These are phyloP conservation scores for Suillus sp. DNA, from an alignment of 768 basidiomycete genomes.

Conservation along the genomic window DNA sequence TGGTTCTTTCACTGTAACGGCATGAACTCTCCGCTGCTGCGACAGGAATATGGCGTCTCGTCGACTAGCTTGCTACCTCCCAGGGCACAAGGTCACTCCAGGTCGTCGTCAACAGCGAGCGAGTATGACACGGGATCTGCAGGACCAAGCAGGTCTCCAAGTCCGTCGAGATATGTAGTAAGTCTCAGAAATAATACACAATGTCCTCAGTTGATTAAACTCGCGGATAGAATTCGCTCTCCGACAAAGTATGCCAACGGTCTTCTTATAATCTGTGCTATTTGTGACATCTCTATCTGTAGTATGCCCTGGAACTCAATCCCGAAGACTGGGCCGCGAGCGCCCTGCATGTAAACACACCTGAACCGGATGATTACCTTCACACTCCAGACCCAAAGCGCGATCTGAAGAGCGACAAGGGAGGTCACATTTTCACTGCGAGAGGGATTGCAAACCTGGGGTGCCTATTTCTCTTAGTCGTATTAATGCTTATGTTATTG, in stretches of 20 bases:
- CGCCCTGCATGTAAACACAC: slow-evolving; percentile 42
- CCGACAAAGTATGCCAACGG: slow-evolving; percentile 25
- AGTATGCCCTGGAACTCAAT: slow-evolving; percentile 44
- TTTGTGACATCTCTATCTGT: neutral
- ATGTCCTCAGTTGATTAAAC: neutral
- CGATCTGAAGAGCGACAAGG: slow-evolving; percentile 54
- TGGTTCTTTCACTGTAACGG: slow-evolving; percentile 8
- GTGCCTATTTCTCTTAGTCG: slow-evolving; percentile 59
- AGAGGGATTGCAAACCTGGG: slow-evolving; percentile 70
- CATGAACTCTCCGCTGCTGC: slow-evolving; percentile 31
- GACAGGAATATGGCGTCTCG: slow-evolving; percentile 31
- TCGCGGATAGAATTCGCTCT: slow-evolving; percentile 28
- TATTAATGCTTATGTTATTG: slow-evolving; percentile 55
- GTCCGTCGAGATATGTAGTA: slow-evolving; percentile 32
- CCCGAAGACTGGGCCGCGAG: slow-evolving; percentile 54
- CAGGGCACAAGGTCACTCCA: slow-evolving; percentile 19
- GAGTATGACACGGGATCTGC: slow-evolving; percentile 22
- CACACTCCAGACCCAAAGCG: slow-evolving; percentile 64
- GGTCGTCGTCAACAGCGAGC: slow-evolving; percentile 23
- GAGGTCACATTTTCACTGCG: slow-evolving; percentile 59
- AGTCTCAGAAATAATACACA: slow-evolving; percentile 9
- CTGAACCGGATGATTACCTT: slow-evolving; percentile 65
- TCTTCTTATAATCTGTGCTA: neutral
- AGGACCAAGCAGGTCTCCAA: slow-evolving; percentile 24
- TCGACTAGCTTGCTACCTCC: slow-evolving; percentile 28